Base-by-base conservation (phyloP, 2,329 filamentous ascomycete species). In the Alternaria incomplexa region DNA sequence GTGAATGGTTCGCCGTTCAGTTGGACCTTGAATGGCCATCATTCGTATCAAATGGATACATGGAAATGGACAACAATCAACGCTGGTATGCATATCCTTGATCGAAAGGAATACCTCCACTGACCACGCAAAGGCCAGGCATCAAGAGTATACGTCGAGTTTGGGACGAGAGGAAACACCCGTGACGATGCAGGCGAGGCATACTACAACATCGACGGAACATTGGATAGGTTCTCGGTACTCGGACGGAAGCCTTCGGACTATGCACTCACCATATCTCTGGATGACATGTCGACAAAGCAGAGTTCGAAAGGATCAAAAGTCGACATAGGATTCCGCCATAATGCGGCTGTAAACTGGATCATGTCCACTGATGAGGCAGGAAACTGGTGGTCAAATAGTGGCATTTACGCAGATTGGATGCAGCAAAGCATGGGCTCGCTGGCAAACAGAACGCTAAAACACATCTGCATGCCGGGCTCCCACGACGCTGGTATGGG, bases 401-500 rank as follows among this genome's bases (percentile, higher is more conserved):
- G 71, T 25, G 75, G 74, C 4, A 73, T 71, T 4, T 76, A 77
- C 7, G 67, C 73, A 11, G 76, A 79, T 61, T 82, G 80, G 81
- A 82, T 82, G 80, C 77, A 81, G 53, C 75, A 79, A 44, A 80
- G 76, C 51, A 68, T 82, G 47, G 72, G 71, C 3, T 76, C 74
- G 5, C 65, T 82, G 6, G 78, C 77, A 4, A 78, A 79, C 48
- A 79, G 84, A 11, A 79, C 78, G 1, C 69, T 86, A 0, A 81
- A 81, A 55, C 79, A 85, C 28, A 76, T 86, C 17, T 78, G 81
- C 52, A 81, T 86, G 77, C 84, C 84, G 0, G 84, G 83, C 9
- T 80, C 82, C 4, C 83, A 86, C 62, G 83, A 85, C 61, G 77
- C 83, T 0, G 84, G 83, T n/a, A 85, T 86, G 83, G 81, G 77